phyloP scores from a whole-genome alignment of 139 green algal species.

The Coelastrella sp. region DNA sequence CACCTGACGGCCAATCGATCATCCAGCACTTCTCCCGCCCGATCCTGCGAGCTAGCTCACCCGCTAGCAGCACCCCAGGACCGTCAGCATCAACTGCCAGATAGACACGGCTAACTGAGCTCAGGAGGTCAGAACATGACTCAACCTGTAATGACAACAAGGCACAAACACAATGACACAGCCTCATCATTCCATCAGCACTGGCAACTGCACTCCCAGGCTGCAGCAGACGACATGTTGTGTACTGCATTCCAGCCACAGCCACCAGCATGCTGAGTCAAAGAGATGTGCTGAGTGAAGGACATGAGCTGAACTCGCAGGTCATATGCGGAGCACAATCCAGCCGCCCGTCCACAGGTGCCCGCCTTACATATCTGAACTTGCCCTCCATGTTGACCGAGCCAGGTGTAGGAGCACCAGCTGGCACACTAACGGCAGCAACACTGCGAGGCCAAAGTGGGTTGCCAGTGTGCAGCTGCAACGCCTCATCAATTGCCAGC shows the following conservation, averaged over 20 bases:
- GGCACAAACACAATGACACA: not conserved
- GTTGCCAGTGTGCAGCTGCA: constrained; percentile 54
- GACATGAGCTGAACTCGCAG: not conserved
- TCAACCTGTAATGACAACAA: constrained; percentile 72
- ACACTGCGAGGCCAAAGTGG: not conserved
- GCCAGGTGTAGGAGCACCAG: constrained; percentile 73
- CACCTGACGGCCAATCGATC: constrained; percentile 71
- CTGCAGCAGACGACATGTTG: no score
- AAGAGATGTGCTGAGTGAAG: not conserved
- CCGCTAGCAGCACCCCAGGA: constrained; percentile 84
- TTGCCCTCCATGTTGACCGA: not conserved
- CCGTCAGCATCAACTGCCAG: constrained; percentile 90
- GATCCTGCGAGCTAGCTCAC: constrained; percentile 90
- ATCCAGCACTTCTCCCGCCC: constrained; percentile 84
- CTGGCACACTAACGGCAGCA: constrained; percentile 69
- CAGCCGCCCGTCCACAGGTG: not conserved
- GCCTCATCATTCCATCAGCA: not conserved
- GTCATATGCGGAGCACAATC: not conserved
- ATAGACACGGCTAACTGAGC: constrained; percentile 63
- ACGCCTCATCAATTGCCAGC: constrained; percentile 83
- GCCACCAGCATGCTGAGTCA: no score
- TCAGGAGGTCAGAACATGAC: constrained; percentile 66
- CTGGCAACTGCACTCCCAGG: not conserved
- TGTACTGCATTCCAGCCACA: no score
- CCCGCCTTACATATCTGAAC: constrained; percentile 25